Percentiles rank a stretch among this genome's conserved stretches.
These are phyloP conservation scores for Alternaria sp. DNA, from an alignment of 2,329 filamentous ascomycete species.

Conservation along the genomic window DNA sequence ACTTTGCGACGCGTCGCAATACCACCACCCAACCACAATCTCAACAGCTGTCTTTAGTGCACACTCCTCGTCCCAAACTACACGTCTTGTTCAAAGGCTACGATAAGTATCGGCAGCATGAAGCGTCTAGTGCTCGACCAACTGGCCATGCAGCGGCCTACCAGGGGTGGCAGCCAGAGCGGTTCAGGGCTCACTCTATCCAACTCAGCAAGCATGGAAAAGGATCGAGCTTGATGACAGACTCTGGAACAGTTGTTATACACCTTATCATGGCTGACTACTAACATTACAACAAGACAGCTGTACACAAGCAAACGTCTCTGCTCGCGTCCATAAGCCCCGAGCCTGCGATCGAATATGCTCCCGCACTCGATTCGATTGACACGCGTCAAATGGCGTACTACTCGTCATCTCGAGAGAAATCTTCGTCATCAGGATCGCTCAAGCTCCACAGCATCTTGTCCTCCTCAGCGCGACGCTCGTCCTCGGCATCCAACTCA, in stretches of 20 bases:
- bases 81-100: neutral
- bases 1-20: neutral
- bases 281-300: neutral
- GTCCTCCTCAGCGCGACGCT: neutral
- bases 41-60: neutral
- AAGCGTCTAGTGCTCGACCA: neutral
- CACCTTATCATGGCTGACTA: neutral
- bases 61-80: neutral
- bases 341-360: neutral
- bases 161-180: neutral
- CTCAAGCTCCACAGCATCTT: neutral
- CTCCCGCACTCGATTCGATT: neutral
- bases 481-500: neutral
- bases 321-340: neutral
- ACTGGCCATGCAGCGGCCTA: neutral
- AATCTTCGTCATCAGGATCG: neutral
- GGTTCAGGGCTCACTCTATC: neutral
- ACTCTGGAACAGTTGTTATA: neutral
- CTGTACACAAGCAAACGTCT: neutral
- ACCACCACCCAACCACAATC: neutral
- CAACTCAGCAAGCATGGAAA: neutral
- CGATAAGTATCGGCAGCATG: neutral
- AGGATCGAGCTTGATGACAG: neutral
- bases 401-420: neutral
- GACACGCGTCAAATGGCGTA: neutral